These are phyloP conservation scores for Talaromyces liani DNA, from an alignment of 495 filamentous ascomycete genomes.

Conservation along the genomic window DNA sequence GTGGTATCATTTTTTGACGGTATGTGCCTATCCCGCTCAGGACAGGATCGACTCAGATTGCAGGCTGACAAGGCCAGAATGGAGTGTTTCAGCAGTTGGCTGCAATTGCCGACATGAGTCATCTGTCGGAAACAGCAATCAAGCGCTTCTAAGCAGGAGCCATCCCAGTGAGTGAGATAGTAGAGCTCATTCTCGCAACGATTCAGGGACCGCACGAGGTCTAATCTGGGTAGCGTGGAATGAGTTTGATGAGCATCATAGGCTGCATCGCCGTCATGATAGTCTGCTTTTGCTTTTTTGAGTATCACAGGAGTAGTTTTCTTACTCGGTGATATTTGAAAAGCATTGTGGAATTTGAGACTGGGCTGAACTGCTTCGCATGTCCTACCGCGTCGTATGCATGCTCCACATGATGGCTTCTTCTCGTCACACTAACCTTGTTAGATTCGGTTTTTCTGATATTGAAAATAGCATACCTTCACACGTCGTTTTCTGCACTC, in stretches of 20 bases:
- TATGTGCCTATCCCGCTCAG: background rate
- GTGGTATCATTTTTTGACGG: background rate
- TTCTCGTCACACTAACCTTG: background rate
- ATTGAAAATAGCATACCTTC: background rate
- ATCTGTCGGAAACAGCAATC: background rate
- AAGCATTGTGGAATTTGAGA: background rate
- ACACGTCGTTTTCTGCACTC: slow-evolving; percentile 12
- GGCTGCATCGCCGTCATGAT: background rate
- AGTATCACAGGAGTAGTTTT: too few species aligned
- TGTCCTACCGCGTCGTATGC: background rate
- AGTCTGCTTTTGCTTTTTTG: background rate
- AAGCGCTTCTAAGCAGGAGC: background rate
- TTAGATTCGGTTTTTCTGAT: background rate
- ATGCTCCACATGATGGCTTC: background rate
- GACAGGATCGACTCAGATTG: background rate
- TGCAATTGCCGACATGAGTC: background rate
- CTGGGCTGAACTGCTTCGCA: background rate
- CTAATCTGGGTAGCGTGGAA: background rate
- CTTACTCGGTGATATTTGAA: background rate
- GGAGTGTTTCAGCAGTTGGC: background rate
- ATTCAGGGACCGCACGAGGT: background rate
- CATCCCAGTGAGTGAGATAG: background rate
- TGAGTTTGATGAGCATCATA: background rate
- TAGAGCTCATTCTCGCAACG: background rate
- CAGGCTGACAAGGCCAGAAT: background rate